Percentiles rank a stretch among this genome's conserved stretches.
phyloP scores from a whole-genome alignment of 176 grass and related monocot genomes.

The Raddia distichophylla region DNA sequence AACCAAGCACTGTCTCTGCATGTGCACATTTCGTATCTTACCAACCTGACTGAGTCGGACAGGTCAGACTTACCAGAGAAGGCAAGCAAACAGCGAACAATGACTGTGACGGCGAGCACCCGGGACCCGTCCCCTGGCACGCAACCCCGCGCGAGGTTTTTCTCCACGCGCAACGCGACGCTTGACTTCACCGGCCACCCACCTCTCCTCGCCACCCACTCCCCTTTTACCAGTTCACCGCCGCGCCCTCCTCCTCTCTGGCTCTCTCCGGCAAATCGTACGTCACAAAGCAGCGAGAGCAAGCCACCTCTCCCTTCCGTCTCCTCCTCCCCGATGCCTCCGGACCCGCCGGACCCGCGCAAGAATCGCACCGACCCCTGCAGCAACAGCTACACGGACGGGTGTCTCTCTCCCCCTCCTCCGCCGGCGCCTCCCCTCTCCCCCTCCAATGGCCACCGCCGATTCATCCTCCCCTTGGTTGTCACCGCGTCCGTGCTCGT shows the following conservation, averaged over 20 bases:
- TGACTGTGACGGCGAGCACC: neutral
- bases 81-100: too few relatives aligned
- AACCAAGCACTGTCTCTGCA: too few relatives aligned
- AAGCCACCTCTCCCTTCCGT: neutral
- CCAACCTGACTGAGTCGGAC: too few relatives aligned
- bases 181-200: conserved; percentile 9
- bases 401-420: neutral
- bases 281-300: neutral
- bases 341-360: too few relatives aligned
- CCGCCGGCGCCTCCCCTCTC: neutral
- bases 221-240: neutral
- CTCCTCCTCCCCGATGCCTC: neutral
- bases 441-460: neutral
- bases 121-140: neutral
- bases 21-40: too few relatives aligned
- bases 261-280: neutral
- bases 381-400: neutral
- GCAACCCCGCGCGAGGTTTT: neutral
- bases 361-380: too few relatives aligned
- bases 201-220: neutral
- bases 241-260: neutral
- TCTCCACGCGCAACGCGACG: conserved; percentile 31
- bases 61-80: too few relatives aligned
- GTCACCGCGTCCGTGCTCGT: conserved; percentile 16
- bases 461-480: neutral